Conservation (phyloP, 176 grass and related monocot species). For the Tuctoria greenei region DNA sequence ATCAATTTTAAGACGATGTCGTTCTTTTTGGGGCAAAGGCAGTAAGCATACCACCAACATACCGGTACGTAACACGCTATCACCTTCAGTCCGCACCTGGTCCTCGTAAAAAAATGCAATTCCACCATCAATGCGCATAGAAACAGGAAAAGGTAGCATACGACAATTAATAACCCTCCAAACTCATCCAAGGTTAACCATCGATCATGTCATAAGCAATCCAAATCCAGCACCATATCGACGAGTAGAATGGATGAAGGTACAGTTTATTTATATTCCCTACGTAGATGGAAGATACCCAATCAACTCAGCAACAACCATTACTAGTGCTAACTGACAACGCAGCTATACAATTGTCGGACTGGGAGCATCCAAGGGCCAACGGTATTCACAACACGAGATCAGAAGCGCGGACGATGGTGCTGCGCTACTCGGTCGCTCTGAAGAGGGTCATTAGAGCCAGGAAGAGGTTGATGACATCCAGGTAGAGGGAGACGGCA, state of each 20-base stretch:
- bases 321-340: background rate
- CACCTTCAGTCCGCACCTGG: too few relatives aligned
- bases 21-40: too few relatives aligned
- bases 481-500: conserved; percentile 64
- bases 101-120: background rate
- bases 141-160: background rate
- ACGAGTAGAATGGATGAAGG: background rate
- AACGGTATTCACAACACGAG: conserved; percentile 3
- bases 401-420: background rate
- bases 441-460: conserved; percentile 67
- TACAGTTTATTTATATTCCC: background rate
- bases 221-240: background rate
- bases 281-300: background rate
- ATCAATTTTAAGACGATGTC: too few relatives aligned
- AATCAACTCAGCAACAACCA: background rate
- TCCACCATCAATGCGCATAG: background rate
- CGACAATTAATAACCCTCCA: background rate
- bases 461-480: conserved; percentile 86
- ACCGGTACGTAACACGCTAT: too few relatives aligned
- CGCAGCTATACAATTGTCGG: conserved; percentile 20
- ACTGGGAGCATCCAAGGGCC: background rate
- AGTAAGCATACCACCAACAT: too few relatives aligned
- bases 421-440: conserved; percentile 42
- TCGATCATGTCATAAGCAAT: conserved; percentile 4
- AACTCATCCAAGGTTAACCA: background rate